Evolutionary conservation across 116 monocot species (phyloP), one percentile per base, ranked within the genome.

Genomic region (Thalassia testudinum): DNA sequence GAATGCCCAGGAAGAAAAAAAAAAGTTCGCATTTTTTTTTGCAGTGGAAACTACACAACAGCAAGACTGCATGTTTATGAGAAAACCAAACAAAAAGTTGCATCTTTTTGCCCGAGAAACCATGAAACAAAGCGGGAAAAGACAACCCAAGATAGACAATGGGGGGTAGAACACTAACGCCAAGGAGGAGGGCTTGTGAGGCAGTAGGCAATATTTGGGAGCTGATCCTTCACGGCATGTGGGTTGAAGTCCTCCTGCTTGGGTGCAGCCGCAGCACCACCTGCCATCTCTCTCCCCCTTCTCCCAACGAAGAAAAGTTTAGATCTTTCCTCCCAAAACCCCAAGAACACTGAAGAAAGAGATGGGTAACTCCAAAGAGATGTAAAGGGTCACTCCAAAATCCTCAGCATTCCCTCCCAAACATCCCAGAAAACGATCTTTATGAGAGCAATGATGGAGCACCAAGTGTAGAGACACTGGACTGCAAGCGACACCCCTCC

Each of bases 151-250:
- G 15, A 16, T 45, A 16, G 4, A 16, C 4, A 45, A 13, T 7
- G 15, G 15, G 15, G 7, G 15, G 18, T 7, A 15, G 15, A 45
- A 40, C 40, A 61, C 81, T 81, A 54, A 86, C 86, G 86, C 86
- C 81, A 81, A 5, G 86, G 86, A 47, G 86, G 86, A 18, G 86
- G 86, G 49, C 86, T 86, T n/a, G 72, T 86, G 72, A 81, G 78
- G 78, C 86, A 86, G 65, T 72, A 86, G 51, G 78, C 65, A 1
- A 86, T 70, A 57, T 75, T 66, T 16, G 86, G 72, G n/a, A 86
- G 64, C 78, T 86, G 86, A 47, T 86, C 86, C 63, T 78, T 86
- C 27, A 75, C 78, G 1, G 78, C 78, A 45, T 86, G 81, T 6
- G 86, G 81, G 49, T 66, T 66, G 59, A 86, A 56, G 64, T 86